Evolutionary conservation across 371 early-diverging fungal genomes (phyloP), one percentile per base, ranked within the genome.

Genomic region (Apophysomyces trapeziformis): DNA sequence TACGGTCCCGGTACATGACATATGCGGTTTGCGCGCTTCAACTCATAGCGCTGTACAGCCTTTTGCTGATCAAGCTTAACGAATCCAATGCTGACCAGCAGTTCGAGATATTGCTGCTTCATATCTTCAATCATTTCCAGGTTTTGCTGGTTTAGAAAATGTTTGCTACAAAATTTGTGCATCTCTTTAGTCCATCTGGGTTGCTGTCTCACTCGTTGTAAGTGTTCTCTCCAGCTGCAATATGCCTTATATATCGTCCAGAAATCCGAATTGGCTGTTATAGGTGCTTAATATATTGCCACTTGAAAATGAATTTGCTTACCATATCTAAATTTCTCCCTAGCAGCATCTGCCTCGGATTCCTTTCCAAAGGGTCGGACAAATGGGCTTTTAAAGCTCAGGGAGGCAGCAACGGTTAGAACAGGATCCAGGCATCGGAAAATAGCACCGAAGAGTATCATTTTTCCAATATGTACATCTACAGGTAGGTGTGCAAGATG

Each of bases 401-500:
- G 78, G 4, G 85, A 80, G 0, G 96, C 92, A 0, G 94, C 95
- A 36, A 95, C 86, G 0, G 94, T 93, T 35, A 95, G 68, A 5
- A 92, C 82, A 0, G 92, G 89, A 58, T 94, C 96, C 12, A 95
- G 75, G 56, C 95, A 95, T 11, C 85, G 79, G 68, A 94, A 92
- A 9, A 94, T 85, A 2, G 91, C 85, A 26, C 94, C 94, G 73
- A 88, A 90, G 7, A 97, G 73, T 16, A 98, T 84, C 78, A 97
- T 86, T 76, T 96, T 98, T 61, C 95, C 96, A 35, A 96, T 86
- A 69, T 89, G 86, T 2, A 96, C 84, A 70, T 96, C 93, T 4
- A 96, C 90, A 0, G 98, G 97, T 50, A 96, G 76, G 41, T 89
- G 80, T 5, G 93, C 91, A 37, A 99, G 77, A 74, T 94, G 94